These are phyloP conservation scores for Colletotrichum brevisporum DNA, from an alignment of 2,329 filamentous ascomycete species.

Conservation along the genomic window DNA sequence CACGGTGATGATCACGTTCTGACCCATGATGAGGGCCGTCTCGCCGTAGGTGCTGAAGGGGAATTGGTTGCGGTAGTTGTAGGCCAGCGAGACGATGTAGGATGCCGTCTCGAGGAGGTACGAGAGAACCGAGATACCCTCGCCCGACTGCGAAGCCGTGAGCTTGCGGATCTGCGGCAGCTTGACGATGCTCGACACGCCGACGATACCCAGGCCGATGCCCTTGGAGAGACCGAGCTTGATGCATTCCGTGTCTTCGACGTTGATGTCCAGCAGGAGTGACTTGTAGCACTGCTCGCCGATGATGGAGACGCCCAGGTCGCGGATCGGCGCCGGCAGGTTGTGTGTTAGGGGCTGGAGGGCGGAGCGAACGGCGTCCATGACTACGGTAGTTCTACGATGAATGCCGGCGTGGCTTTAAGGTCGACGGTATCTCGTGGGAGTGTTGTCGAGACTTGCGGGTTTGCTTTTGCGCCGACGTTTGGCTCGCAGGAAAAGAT, in stretches of 20 bases:
- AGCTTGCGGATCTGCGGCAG: conserved; percentile 97
- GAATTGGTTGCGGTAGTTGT: conserved; percentile 91
- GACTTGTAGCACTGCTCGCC: conserved; percentile 88
- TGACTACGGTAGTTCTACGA: conserved; percentile 48
- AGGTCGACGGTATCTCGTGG: background rate
- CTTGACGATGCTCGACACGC: conserved; percentile 91
- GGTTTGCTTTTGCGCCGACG: conserved; percentile 3
- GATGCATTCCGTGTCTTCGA: conserved; percentile 82
- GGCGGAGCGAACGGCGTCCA: conserved; percentile 73
- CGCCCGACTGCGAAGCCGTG: conserved; percentile 81
- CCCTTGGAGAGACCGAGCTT: conserved; percentile 93
- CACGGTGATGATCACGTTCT: conserved; percentile 91
- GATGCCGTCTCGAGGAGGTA: conserved; percentile 93
- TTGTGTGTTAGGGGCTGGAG: conserved; percentile 80
- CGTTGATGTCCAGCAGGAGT: conserved; percentile 87
- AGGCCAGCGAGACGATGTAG: conserved; percentile 91
- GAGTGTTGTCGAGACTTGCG: background rate
- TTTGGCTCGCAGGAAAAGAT: conserved; percentile 4
- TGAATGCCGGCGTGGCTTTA: conserved; percentile 13
- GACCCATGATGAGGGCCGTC: conserved; percentile 89
- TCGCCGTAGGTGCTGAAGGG: conserved; percentile 98
- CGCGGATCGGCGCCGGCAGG: conserved; percentile 80
- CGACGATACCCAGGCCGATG: conserved; percentile 93
- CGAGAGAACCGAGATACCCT: conserved; percentile 88
- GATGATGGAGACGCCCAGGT: conserved; percentile 84